phyloP scores from a whole-genome alignment of 371 early-diverging fungal species.

The Syncephalastrum sp. region DNA sequence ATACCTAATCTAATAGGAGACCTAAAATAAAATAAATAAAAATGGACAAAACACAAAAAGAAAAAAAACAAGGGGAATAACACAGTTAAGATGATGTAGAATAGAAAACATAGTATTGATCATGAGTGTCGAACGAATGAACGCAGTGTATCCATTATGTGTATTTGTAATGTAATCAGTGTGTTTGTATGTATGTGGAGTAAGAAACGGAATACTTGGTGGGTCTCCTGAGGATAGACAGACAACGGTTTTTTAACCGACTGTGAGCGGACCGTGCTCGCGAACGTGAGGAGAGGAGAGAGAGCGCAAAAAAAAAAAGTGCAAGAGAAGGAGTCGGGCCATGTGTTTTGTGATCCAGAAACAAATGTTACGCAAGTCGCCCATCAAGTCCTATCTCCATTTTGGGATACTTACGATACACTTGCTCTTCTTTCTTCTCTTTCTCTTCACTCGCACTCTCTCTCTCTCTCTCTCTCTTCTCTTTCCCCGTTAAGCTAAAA shows the following conservation, averaged over 20 bases:
- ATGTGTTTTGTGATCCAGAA: constrained; percentile 3
- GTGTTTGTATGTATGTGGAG: no score
- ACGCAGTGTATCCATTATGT: no score
- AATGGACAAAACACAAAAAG: constrained; percentile 5
- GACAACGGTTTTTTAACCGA: constrained; percentile 1
- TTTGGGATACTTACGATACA: constrained; percentile 8
- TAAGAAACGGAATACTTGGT: no score
- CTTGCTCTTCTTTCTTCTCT: constrained; percentile 1
- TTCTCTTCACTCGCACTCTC: not conserved
- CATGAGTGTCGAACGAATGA: no score
- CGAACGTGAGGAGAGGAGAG: constrained; percentile 6
- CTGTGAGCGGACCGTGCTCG: not conserved
- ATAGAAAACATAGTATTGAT: not conserved
- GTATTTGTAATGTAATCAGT: no score
- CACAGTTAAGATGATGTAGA: not conserved
- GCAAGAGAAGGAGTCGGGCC: no score
- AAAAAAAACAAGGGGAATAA: not conserved
- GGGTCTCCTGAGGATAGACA: not conserved
- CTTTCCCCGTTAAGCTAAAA: not conserved
- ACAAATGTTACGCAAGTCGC: constrained; percentile 14
- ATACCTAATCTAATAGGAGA: constrained; percentile 23
- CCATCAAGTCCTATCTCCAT: constrained; percentile 10
- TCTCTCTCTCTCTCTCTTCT: not conserved
- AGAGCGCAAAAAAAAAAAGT: not conserved
- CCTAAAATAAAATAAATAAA: not conserved